phyloP scores from a whole-genome alignment of 345 rosid genomes.

The Aquilaria yunnanensis region DNA sequence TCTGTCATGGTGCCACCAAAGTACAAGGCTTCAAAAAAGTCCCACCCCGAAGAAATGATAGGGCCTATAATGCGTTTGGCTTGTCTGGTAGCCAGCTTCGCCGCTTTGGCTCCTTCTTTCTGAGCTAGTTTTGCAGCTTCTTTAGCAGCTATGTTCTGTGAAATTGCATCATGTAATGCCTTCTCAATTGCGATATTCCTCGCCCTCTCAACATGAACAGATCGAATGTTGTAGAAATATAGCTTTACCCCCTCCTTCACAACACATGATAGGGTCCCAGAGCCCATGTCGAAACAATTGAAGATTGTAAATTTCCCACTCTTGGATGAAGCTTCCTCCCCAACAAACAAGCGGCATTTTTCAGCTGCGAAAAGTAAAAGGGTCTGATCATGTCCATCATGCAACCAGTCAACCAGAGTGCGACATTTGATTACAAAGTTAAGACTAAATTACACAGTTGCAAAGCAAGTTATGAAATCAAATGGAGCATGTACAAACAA shows the following conservation, averaged over 20 bases:
- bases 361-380: conserved; percentile 47
- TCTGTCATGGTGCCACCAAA: conserved; percentile 78
- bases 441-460: not conserved
- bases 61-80: conserved; percentile 83
- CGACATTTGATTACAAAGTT: not conserved
- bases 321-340: conserved; percentile 74
- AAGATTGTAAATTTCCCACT: conserved; percentile 85
- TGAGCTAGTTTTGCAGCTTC: conserved; percentile 75
- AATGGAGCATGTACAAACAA: no score
- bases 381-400: no score
- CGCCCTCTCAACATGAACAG: conserved; percentile 71
- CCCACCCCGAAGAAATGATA: conserved; percentile 81
- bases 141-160: conserved; percentile 48
- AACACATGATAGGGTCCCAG: conserved; percentile 70
- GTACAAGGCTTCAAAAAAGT: conserved; percentile 84
- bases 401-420: no score
- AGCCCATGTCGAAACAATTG: conserved; percentile 88
- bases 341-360: conserved; percentile 77
- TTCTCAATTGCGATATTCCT: conserved; percentile 60
- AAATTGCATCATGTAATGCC: conserved; percentile 55
- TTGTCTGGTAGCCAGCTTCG: conserved; percentile 64
- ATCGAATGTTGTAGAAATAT: conserved; percentile 71
- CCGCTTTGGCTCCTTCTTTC: conserved; percentile 79
- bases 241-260: conserved; percentile 93
- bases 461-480: not conserved